Evolutionary conservation across 2,329 filamentous ascomycete species (phyloP).

Genomic region (Exophiala sp.): DNA sequence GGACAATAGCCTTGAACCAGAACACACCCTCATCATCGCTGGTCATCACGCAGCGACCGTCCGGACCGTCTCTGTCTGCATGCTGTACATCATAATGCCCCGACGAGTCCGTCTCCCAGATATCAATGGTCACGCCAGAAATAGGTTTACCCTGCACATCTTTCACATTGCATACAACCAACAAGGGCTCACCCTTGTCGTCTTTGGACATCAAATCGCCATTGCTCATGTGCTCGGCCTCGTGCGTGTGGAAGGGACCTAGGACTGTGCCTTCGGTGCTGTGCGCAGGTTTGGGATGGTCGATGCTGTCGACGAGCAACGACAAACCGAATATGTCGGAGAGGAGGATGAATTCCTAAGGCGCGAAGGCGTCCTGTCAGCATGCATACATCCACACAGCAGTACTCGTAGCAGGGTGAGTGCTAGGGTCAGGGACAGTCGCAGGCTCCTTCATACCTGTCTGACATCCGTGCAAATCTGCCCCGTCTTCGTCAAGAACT

Average conservation of each 20-base stretch:
- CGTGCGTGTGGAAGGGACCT: conserved; percentile 79
- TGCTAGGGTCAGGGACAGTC: neutral
- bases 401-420: too few relatives aligned
- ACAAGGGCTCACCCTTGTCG: conserved; percentile 63
- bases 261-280: conserved; percentile 76
- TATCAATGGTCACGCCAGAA: conserved; percentile 66
- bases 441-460: conserved; percentile 51
- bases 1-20: conserved; percentile 81
- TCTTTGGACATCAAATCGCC: conserved; percentile 66
- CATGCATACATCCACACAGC: too few relatives aligned
- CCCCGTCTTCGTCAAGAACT: conserved; percentile 69
- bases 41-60: conserved; percentile 68
- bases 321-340: conserved; percentile 77
- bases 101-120: conserved; percentile 81
- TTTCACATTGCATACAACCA: conserved; percentile 69
- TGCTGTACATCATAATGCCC: conserved; percentile 82
- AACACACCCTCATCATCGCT: conserved; percentile 71
- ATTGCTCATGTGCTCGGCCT: conserved; percentile 55
- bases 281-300: conserved; percentile 70
- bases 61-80: conserved; percentile 58
- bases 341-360: conserved; percentile 74
- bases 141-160: conserved; percentile 64
- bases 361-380: neutral
- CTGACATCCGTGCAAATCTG: conserved; percentile 71
- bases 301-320: conserved; percentile 75